These are phyloP conservation scores for Trichoderma virens DNA, from an alignment of 495 filamentous ascomycete genomes.

Conservation along the genomic window DNA sequence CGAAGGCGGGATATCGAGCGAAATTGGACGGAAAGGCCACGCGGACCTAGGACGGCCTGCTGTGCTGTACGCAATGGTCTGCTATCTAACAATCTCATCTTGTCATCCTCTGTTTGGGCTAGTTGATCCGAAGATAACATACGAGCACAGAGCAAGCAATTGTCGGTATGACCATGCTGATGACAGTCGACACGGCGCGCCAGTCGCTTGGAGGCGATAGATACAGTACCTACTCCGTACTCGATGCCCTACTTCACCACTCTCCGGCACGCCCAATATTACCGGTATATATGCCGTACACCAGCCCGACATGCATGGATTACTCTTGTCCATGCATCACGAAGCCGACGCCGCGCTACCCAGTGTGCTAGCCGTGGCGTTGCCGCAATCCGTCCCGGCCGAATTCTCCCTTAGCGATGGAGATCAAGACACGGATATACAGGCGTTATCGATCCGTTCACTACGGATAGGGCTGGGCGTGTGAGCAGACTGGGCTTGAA, in stretches of 20 bases:
- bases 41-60: background rate
- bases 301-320: background rate
- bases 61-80: background rate
- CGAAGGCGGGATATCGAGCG: background rate
- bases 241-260: background rate
- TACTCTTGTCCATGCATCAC: background rate
- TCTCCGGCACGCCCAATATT: background rate
- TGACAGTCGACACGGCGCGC: background rate
- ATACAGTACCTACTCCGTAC: background rate
- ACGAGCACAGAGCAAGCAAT: background rate
- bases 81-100: background rate
- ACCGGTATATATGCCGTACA: background rate
- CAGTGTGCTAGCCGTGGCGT: constrained; percentile 1
- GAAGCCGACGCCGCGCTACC: background rate
- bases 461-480: constrained; percentile 4
- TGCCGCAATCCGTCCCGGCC: constrained; percentile 2
- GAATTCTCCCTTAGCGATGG: background rate
- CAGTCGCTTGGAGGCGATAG: background rate
- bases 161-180: background rate
- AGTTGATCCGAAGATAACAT: background rate
- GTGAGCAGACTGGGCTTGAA: background rate
- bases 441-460: background rate
- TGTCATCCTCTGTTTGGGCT: background rate
- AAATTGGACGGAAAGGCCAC: background rate
- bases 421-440: background rate